Evolutionary conservation across 768 basidiomycete species (phyloP).

Genomic region (Trametes cingulata): DNA sequence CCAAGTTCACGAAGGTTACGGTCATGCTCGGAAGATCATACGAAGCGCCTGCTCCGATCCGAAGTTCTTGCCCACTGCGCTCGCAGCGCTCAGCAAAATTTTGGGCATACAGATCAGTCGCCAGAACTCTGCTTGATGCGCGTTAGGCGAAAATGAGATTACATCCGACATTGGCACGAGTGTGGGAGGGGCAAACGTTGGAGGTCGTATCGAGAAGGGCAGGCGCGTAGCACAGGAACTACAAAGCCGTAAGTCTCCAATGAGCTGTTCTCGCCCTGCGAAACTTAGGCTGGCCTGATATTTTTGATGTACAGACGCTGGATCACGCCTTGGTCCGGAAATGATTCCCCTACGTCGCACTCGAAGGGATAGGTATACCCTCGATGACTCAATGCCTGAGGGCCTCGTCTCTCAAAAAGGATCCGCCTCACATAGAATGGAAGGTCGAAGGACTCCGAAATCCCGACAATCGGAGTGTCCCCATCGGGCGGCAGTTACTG

Average conservation of each 20-base stretch:
- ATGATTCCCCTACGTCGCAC: no score
- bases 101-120: conserved; percentile 25
- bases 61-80: conserved; percentile 29
- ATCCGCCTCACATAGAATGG: no score
- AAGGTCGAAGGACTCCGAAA: no score
- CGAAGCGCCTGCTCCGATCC: conserved; percentile 13
- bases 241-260: background rate
- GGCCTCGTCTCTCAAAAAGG: no score
- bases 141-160: conserved; percentile 55
- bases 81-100: conserved; percentile 30
- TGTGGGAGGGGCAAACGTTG: conserved; percentile 82
- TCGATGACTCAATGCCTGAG: no score
- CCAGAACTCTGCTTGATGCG: conserved; percentile 59
- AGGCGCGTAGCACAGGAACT: conserved; percentile 42
- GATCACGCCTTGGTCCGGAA: no score
- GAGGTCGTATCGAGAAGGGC: conserved; percentile 81
- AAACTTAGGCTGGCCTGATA: no score
- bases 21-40: conserved; percentile 93
- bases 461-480: no score
- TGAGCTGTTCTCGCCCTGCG: no score
- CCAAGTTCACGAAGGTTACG: conserved; percentile 71
- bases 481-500: no score
- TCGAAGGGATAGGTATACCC: no score
- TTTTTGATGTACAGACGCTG: no score
- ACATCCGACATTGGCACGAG: conserved; percentile 88